Percentiles rank a stretch among this genome's conserved stretches.
Conservation (phyloP, 139 green algal genomes). For the Chlamydomonas sphaeroides region DNA sequence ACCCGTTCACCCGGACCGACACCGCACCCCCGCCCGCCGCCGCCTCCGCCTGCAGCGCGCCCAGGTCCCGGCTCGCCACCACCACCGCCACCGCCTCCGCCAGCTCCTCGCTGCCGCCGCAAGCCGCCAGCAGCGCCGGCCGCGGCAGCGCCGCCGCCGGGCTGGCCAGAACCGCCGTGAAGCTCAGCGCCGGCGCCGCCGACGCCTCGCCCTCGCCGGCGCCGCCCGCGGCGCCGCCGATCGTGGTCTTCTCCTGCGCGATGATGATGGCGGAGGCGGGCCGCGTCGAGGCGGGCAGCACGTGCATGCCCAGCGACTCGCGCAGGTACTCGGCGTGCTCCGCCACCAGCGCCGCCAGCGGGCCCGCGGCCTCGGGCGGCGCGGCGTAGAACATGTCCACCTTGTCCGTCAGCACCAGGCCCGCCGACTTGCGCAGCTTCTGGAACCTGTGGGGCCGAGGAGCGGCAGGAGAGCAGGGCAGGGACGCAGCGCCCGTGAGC, state of each 20-base stretch:
- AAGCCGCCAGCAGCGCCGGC: conserved; percentile 2
- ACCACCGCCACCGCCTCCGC: conserved; percentile 48
- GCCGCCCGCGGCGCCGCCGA: conserved; percentile 37
- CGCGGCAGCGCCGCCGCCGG: conserved; percentile 15
- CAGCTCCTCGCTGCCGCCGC: conserved; percentile 37
- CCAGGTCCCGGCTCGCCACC: conserved; percentile 34
- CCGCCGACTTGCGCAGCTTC: conserved; percentile 93
- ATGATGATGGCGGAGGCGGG: conserved; percentile 63
- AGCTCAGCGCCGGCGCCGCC: conserved; percentile 15
- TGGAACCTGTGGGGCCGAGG: conserved; percentile 78
- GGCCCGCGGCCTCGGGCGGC: not conserved
- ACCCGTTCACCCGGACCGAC: conserved; percentile 19
- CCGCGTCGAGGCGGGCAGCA: conserved; percentile 51
- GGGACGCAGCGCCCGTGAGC: too few relatives aligned
- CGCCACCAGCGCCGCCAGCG: conserved; percentile 67
- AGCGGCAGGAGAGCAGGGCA: not conserved
- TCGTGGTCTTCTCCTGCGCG: conserved; percentile 54
- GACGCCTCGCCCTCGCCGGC: not conserved
- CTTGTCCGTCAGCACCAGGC: conserved; percentile 74
- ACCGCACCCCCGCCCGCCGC: conserved; percentile 9
- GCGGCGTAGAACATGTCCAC: conserved; percentile 75
- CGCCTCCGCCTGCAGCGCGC: conserved; percentile 28
- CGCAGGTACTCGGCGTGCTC: conserved; percentile 63
- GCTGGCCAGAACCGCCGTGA: conserved; percentile 49
- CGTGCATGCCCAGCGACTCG: conserved; percentile 62